Percentiles rank a stretch among this genome's conserved stretches.
Conservation (phyloP, 768 basidiomycete genomes). For the Trametes elegans region DNA sequence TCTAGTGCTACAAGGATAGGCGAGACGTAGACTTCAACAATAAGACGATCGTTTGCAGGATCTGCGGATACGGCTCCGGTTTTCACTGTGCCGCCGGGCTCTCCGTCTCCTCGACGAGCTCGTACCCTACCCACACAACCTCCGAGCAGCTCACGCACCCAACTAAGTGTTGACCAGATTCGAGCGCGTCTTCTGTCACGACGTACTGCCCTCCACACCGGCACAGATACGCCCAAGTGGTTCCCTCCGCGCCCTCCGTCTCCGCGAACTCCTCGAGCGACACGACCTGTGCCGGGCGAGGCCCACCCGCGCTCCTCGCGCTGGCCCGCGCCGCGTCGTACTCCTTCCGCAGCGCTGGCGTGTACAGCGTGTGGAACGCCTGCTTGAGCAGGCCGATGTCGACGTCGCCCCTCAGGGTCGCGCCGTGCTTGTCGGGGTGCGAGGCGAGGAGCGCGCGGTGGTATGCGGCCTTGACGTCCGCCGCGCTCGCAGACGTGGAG, state of each 20-base stretch:
- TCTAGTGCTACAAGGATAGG: too few species aligned
- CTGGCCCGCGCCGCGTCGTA: slow-evolving; percentile 42
- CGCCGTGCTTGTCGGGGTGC: slow-evolving; percentile 61
- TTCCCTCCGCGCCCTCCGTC: slow-evolving; percentile 34
- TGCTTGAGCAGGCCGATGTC: slow-evolving; percentile 63
- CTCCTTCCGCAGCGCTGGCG: slow-evolving; percentile 42
- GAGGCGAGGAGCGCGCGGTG: slow-evolving; percentile 58
- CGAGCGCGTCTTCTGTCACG: slow-evolving; percentile 59
- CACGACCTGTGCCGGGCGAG: slow-evolving; percentile 73
- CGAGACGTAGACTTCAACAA: too few species aligned
- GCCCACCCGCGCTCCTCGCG: slow-evolving; percentile 29
- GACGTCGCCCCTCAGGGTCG: slow-evolving; percentile 31
- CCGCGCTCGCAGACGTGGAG: slow-evolving; percentile 43
- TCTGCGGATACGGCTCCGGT: too few species aligned
- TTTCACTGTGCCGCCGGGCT: too few species aligned
- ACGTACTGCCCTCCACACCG: slow-evolving; percentile 71
- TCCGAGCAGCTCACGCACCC: slow-evolving; percentile 79
- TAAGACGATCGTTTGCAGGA: too few species aligned
- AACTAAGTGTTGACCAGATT: slow-evolving; percentile 68
- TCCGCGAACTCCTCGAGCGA: slow-evolving; percentile 70
- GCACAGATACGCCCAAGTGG: slow-evolving; percentile 58
- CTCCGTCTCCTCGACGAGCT: slow-evolving; percentile 34
- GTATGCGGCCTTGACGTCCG: slow-evolving; percentile 69
- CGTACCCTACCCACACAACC: slow-evolving; percentile 83
- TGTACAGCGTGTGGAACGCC: slow-evolving; percentile 63